These are phyloP conservation scores for Viola odorata DNA, from an alignment of 345 rosid genomes.

Conservation along the genomic window DNA sequence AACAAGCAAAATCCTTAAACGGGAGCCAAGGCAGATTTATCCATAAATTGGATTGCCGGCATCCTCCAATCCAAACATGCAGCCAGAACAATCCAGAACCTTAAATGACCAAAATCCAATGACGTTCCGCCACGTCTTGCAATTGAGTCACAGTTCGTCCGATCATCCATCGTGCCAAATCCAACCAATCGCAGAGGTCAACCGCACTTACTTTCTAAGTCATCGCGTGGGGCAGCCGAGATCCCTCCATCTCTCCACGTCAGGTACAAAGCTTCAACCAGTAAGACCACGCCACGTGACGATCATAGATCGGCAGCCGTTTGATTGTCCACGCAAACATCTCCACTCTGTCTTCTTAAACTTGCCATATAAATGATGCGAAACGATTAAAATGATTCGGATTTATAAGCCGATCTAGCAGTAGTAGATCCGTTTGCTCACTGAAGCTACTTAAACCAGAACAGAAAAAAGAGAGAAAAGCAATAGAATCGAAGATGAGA, in stretches of 20 bases:
- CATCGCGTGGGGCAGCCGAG: slow-evolving; percentile 22
- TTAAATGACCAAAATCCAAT: slow-evolving; percentile 9
- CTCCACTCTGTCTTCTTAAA: neutral
- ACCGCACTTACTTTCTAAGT: slow-evolving; percentile 9
- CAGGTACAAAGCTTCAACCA: slow-evolving; percentile 22
- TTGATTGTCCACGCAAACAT: slow-evolving; percentile 40
- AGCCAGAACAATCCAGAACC: slow-evolving; percentile 1
- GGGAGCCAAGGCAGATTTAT: no score
- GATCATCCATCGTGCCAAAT: slow-evolving; percentile 17
- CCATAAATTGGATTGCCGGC: no score
- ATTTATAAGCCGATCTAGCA: no score
- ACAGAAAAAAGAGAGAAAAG: neutral
- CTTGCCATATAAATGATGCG: no score
- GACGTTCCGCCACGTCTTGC: slow-evolving; percentile 18
- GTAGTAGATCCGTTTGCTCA: neutral
- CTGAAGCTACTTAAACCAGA: slow-evolving; percentile 19
- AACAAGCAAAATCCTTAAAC: no score
- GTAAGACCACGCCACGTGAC: slow-evolving; percentile 36
- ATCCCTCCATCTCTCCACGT: slow-evolving; percentile 40
- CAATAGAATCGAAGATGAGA: slow-evolving; percentile 42
- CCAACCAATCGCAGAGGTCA: slow-evolving; percentile 12
- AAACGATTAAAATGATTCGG: no score
- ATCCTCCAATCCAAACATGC: neutral
- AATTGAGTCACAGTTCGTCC: neutral
- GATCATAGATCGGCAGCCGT: neutral